phyloP scores from a whole-genome alignment of 148 eudicot species.

The Camellia lanceoleosa region DNA sequence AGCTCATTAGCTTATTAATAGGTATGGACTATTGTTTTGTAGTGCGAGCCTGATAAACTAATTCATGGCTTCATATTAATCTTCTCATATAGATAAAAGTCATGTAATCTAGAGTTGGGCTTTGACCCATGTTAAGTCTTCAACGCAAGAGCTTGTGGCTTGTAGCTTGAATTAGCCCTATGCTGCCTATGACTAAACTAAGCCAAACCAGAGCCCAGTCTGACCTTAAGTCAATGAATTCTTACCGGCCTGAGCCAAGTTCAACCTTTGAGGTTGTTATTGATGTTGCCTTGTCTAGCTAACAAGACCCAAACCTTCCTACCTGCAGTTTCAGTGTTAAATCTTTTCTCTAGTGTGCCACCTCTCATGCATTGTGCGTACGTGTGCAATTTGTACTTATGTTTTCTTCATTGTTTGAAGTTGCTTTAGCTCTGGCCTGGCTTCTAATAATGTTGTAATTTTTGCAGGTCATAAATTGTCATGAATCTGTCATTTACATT shows the following conservation, averaged over 20 bases:
- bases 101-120: neutral
- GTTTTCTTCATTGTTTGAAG: neutral
- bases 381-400: neutral
- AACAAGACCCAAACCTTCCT: neutral
- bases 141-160: neutral
- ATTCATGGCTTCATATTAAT: neutral
- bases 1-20: neutral
- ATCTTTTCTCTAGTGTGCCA: neutral
- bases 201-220: neutral
- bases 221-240: neutral
- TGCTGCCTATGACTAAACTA: neutral
- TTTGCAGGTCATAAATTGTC: slow-evolving; percentile 82
- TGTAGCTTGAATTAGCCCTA: neutral
- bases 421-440: slow-evolving; percentile 1
- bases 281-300: neutral
- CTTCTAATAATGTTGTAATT: slow-evolving; percentile 9
- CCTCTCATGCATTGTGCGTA: neutral
- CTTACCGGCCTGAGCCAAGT: neutral
- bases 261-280: neutral
- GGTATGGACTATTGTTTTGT: neutral
- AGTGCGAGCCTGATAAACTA: neutral
- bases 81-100: neutral
- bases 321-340: neutral
- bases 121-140: neutral
- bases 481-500: slow-evolving; percentile 84